Conservation (phyloP, 2,329 filamentous ascomycete species). For the Colletotrichum orchidophilum region DNA sequence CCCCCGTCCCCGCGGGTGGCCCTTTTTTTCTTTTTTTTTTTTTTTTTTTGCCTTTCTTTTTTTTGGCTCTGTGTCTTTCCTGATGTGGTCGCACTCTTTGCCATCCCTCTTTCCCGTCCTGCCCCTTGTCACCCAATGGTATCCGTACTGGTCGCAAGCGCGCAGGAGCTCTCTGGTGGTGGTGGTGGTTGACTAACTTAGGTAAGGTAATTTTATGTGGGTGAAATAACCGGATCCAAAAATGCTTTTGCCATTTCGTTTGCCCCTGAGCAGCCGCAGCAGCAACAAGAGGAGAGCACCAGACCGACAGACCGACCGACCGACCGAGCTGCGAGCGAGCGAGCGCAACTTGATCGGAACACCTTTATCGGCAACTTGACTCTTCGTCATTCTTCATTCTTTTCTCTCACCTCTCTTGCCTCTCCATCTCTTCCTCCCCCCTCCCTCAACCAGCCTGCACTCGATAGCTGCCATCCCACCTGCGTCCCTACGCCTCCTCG, state of each 20-base stretch:
- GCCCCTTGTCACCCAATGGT: background rate
- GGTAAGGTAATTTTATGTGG: too few relatives aligned
- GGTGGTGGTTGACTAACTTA: background rate
- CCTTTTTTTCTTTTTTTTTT: background rate
- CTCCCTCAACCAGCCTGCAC: background rate
- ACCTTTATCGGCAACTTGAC: background rate
- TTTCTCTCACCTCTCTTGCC: background rate
- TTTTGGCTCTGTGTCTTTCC: too few relatives aligned
- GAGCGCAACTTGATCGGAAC: slow-evolving; percentile 4
- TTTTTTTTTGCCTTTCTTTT: too few relatives aligned
- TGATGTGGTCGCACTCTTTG: background rate
- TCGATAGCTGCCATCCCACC: background rate
- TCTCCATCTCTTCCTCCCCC: background rate
- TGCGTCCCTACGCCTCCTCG: background rate
- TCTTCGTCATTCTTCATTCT: background rate
- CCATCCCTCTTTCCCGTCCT: background rate
- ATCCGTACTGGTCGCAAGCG: background rate
- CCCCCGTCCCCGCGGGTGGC: too few relatives aligned
- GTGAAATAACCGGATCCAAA: background rate
- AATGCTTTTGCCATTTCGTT: background rate
- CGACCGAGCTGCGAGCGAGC: background rate
- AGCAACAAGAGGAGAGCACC: background rate
- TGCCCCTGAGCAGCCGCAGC: background rate
- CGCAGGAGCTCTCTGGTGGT: background rate
- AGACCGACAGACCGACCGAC: background rate